phyloP scores from a whole-genome alignment of 805 yeast genomes.

The Saccharomycopsis sp. region DNA sequence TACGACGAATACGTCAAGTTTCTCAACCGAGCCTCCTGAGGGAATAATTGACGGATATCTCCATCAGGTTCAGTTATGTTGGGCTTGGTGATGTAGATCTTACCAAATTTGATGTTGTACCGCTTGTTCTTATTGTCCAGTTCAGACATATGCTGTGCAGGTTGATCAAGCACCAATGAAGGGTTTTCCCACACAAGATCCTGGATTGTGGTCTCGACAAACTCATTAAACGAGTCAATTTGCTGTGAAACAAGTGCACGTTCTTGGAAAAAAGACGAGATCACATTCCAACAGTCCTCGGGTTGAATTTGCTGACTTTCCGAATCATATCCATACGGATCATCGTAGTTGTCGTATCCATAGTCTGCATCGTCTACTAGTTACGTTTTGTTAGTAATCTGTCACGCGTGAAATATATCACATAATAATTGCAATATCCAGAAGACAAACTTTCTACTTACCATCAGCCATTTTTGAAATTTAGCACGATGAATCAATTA shows the following conservation, averaged over 20 bases:
- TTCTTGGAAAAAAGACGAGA: conserved; percentile 90
- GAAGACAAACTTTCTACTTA: no score
- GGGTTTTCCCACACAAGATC: conserved; percentile 96
- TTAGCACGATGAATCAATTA: neutral
- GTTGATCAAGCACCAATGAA: conserved; percentile 89
- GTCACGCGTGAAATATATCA: neutral
- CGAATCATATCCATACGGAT: conserved; percentile 68
- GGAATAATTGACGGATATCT: conserved; percentile 97
- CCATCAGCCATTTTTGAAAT: neutral
- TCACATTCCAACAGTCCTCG: conserved; percentile 99
- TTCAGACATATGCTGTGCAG: conserved; percentile 94
- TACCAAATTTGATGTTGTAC: conserved; percentile 96
- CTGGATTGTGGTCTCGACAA: conserved; percentile 92
- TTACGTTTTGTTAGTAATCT: neutral
- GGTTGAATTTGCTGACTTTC: conserved; percentile 76
- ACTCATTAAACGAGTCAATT: conserved; percentile 96
- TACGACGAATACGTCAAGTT: conserved; percentile 96
- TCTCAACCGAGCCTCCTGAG: conserved; percentile 96
- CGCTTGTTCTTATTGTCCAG: conserved; percentile 85
- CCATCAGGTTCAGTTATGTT: conserved; percentile 99
- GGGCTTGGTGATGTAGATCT: conserved; percentile 92
- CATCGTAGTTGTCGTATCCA: conserved; percentile 36
- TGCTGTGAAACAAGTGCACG: conserved; percentile 98
- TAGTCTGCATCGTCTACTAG: conserved; percentile 6
- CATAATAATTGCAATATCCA: no score